Evolutionary conservation across 176 grass and related monocot genomes (phyloP).

Genomic region (Lolium multiflorum): DNA sequence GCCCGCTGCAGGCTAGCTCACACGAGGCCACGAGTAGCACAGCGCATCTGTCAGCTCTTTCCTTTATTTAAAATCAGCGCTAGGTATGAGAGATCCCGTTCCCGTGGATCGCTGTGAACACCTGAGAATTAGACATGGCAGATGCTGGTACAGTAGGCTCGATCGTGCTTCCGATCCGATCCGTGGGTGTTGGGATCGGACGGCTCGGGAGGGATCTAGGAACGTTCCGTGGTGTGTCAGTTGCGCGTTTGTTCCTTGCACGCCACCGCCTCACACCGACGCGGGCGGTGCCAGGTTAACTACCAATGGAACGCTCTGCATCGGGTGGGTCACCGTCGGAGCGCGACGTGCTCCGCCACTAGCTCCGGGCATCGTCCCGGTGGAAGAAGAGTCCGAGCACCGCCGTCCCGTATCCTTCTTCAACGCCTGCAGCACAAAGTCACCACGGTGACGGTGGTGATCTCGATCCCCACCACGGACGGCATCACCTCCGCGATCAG

Average conservation of each 20-base stretch:
- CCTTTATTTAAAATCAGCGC: no score
- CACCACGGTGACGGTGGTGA: not conserved
- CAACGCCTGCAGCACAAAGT: not conserved
- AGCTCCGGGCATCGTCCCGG: constrained; percentile 8
- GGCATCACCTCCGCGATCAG: not conserved
- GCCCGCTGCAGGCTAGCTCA: no score
- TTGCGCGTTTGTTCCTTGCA: not conserved
- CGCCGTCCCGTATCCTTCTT: not conserved
- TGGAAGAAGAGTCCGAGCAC: not conserved
- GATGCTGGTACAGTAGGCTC: not conserved
- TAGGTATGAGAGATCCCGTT: no score
- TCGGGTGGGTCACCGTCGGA: not conserved
- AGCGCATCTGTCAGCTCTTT: no score
- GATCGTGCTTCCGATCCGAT: no score
- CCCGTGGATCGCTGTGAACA: no score
- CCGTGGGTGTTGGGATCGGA: not conserved
- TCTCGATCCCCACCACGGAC: not conserved
- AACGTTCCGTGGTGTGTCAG: not conserved
- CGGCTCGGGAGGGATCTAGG: not conserved
- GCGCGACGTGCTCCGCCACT: not conserved
- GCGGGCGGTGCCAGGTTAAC: not conserved
- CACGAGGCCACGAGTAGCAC: no score
- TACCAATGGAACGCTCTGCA: not conserved
- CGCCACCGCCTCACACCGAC: not conserved
- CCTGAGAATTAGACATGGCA: no score